Conservation (phyloP, 306 rosid species). For the Leucaena leucocephala region DNA sequence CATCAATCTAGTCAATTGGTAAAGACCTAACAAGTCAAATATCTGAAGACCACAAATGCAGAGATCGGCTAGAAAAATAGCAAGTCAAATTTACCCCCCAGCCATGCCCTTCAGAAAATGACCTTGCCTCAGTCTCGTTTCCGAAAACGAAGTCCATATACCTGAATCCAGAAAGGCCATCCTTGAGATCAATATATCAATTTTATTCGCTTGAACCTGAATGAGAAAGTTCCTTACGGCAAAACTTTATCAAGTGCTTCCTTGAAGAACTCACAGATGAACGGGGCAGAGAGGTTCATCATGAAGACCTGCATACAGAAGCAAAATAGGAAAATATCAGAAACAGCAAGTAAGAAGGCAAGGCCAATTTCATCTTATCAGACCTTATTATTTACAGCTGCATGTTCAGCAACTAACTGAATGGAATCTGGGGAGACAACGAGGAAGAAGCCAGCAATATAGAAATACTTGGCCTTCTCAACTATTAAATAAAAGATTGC, state of each 20-base stretch:
- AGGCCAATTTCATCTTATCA: slow-evolving; percentile 25
- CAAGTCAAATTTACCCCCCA: slow-evolving; percentile 73
- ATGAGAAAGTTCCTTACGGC: slow-evolving; percentile 57
- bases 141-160: slow-evolving; percentile 87
- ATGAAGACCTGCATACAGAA: slow-evolving; percentile 61
- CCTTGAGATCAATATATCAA: slow-evolving; percentile 25
- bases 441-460: slow-evolving; percentile 95
- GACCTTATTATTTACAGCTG: slow-evolving; percentile 86
- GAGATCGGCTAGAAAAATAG: slow-evolving; percentile 22
- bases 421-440: slow-evolving; percentile 93
- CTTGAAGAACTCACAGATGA: slow-evolving; percentile 91
- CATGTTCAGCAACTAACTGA: slow-evolving; percentile 88
- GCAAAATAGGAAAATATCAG: neutral
- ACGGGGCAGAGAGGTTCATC: slow-evolving; percentile 97
- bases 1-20: slow-evolving; percentile 62
- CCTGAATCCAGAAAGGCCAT: slow-evolving; percentile 46
- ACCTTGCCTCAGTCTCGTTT: slow-evolving; percentile 94
- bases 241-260: slow-evolving; percentile 72
- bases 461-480: slow-evolving; percentile 86
- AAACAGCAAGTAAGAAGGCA: slow-evolving; percentile 24
- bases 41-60: slow-evolving; percentile 25
- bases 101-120: slow-evolving; percentile 79
- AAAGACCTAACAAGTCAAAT: slow-evolving; percentile 27
- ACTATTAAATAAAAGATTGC: slow-evolving; percentile 50
- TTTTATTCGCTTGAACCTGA: slow-evolving; percentile 6